Evolutionary conservation across 352 stramenopile species (phyloP).

Genomic region (Aphanomyces invadans): DNA sequence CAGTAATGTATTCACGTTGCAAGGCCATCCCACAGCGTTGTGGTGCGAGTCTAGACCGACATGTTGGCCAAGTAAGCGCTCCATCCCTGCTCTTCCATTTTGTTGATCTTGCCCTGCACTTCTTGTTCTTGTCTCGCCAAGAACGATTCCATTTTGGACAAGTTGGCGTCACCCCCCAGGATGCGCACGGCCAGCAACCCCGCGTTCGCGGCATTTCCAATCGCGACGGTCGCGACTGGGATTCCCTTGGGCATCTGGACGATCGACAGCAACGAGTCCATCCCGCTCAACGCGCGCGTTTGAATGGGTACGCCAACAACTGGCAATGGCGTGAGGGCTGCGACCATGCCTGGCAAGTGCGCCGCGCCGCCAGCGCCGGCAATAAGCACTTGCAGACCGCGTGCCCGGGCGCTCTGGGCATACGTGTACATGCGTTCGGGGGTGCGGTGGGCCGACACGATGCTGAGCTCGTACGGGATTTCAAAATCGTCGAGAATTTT

Average conservation of each 20-base stretch:
- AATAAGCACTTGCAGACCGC: conserved; percentile 91
- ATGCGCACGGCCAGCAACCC: conserved; percentile 96
- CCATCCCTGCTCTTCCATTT: conserved; percentile 81
- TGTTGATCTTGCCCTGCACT: conserved; percentile 90
- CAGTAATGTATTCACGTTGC: too few species aligned
- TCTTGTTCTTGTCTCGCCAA: conserved; percentile 87
- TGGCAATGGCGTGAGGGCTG: conserved; percentile 71
- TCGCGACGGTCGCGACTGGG: conserved; percentile 96
- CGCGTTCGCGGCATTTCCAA: conserved; percentile 97
- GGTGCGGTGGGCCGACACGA: conserved; percentile 98
- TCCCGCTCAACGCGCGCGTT: conserved; percentile 94
- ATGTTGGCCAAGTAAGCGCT: conserved; percentile 77
- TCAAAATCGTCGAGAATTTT: conserved; percentile 94
- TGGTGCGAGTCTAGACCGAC: neutral
- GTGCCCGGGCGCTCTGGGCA: conserved; percentile 78
- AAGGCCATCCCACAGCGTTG: too few species aligned
- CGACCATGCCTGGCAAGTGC: conserved; percentile 94
- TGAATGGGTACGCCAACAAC: conserved; percentile 98
- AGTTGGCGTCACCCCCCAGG: conserved; percentile 71
- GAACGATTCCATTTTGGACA: conserved; percentile 89
- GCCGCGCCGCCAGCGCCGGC: conserved; percentile 95
- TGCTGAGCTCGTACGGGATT: conserved; percentile 95
- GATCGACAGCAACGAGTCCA: conserved; percentile 97
- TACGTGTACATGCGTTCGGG: conserved; percentile 95
- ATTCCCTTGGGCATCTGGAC: conserved; percentile 98